These are phyloP conservation scores for Geoglossum glabrum DNA, from an alignment of 495 filamentous ascomycete genomes.

Conservation along the genomic window DNA sequence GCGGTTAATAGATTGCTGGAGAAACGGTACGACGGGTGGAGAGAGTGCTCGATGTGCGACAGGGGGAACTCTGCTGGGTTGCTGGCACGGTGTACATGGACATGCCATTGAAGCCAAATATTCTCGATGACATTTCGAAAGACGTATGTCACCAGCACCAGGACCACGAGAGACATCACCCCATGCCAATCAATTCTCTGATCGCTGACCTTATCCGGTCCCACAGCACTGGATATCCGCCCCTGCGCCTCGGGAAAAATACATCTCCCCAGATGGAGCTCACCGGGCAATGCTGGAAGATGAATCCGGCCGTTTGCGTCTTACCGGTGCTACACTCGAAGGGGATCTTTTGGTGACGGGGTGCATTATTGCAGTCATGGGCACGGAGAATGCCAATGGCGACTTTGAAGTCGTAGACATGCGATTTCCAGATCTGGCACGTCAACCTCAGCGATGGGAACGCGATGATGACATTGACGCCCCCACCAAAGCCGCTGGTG, in stretches of 20 bases:
- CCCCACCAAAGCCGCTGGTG: constrained; percentile 13
- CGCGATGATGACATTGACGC: constrained; percentile 22
- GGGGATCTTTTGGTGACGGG: constrained; percentile 65
- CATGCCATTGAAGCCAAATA: constrained; percentile 89
- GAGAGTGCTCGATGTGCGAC: constrained; percentile 81
- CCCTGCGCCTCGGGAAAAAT: constrained; percentile 62
- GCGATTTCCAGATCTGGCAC: constrained; percentile 65
- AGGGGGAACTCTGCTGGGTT: constrained; percentile 92
- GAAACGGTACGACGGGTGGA: constrained; percentile 59
- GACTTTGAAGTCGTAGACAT: constrained; percentile 86
- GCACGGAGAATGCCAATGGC: constrained; percentile 78
- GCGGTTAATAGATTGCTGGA: constrained; percentile 38
- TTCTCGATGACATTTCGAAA: constrained; percentile 84
- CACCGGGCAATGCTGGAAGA: constrained; percentile 81
- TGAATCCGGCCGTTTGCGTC: constrained; percentile 75
- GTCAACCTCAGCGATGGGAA: constrained; percentile 62
- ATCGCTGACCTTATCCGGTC: background rate
- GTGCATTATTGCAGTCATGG: constrained; percentile 74
- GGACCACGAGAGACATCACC: constrained; percentile 1
- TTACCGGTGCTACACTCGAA: constrained; percentile 47
- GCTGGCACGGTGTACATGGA: constrained; percentile 91
- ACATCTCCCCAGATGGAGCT: constrained; percentile 32
- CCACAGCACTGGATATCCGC: constrained; percentile 63
- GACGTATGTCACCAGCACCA: constrained; percentile 39
- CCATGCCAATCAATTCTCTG: constrained; percentile 11